These are phyloP conservation scores for Dendrobium catenatum DNA, from an alignment of 106 monocot genomes.

Conservation along the genomic window DNA sequence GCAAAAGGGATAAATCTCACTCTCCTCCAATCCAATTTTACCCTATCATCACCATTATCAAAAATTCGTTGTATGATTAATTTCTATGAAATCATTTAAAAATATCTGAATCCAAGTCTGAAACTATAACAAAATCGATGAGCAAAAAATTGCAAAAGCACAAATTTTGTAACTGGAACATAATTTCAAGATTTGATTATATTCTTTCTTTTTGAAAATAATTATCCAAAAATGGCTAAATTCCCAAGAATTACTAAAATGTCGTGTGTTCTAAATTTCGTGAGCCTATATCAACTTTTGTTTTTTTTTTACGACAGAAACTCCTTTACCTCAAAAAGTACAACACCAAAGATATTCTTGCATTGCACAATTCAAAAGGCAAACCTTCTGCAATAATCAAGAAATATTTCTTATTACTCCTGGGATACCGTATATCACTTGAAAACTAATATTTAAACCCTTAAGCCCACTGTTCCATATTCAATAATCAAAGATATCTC, in stretches of 20 bases:
- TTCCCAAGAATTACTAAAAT: background rate
- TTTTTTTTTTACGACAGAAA: background rate
- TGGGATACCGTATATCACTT: background rate
- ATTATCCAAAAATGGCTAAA: background rate
- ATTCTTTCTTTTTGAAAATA: background rate
- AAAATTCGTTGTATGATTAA: background rate
- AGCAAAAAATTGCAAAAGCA: background rate
- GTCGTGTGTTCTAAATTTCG: background rate
- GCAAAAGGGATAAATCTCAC: background rate
- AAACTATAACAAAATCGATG: background rate
- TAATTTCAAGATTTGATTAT: background rate
- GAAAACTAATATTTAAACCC: background rate
- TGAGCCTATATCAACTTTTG: background rate
- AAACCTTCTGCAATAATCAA: background rate
- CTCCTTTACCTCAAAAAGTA: background rate
- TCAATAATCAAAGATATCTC: background rate
- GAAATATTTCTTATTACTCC: background rate
- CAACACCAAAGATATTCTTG: background rate
- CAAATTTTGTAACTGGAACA: background rate
- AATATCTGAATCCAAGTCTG: background rate
- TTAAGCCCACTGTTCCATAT: background rate
- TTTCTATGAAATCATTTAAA: background rate
- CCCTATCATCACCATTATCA: background rate
- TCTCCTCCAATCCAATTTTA: background rate
- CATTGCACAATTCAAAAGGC: background rate